Percentiles rank a stretch among this genome's conserved stretches.
These are phyloP conservation scores for Sisymbrium altissimum DNA, from an alignment of 345 rosid species.

Conservation along the genomic window DNA sequence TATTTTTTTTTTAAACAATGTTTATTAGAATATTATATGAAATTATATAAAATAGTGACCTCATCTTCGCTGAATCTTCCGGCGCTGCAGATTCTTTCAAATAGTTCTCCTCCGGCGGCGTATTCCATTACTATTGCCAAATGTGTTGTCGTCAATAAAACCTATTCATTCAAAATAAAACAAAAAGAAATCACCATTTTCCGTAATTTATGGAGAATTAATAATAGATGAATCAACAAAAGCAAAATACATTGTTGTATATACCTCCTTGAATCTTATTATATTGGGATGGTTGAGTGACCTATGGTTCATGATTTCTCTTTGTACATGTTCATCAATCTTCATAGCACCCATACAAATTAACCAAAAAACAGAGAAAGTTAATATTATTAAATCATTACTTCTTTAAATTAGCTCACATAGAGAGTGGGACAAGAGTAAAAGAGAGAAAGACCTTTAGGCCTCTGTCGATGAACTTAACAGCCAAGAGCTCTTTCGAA, in stretches of 20 bases:
- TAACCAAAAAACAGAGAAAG: background rate
- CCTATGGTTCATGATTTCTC: conserved; percentile 79
- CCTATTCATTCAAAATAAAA: conserved; percentile 27
- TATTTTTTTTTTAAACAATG: background rate
- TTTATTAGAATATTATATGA: no score
- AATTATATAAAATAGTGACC: conserved; percentile 23
- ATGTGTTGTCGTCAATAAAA: conserved; percentile 58
- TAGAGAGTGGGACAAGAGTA: background rate
- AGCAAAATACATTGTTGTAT: background rate
- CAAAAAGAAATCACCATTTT: no score
- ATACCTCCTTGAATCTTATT: conserved; percentile 67
- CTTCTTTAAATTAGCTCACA: background rate
- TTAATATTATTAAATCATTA: background rate
- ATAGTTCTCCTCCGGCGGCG: conserved; percentile 76
- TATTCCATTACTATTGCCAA: conserved; percentile 75
- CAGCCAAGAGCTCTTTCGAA: conserved; percentile 54
- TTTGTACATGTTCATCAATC: conserved; percentile 70
- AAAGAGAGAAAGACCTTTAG: conserved; percentile 41
- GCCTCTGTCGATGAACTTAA: conserved; percentile 65
- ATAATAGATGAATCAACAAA: background rate
- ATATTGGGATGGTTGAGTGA: conserved; percentile 72
- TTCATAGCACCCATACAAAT: conserved; percentile 23
- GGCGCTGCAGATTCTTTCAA: conserved; percentile 57
- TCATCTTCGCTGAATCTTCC: conserved; percentile 71
- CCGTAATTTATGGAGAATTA: background rate